Conservation (phyloP, 2,329 filamentous ascomycete species). For the Orbilia blumenaviensis region DNA sequence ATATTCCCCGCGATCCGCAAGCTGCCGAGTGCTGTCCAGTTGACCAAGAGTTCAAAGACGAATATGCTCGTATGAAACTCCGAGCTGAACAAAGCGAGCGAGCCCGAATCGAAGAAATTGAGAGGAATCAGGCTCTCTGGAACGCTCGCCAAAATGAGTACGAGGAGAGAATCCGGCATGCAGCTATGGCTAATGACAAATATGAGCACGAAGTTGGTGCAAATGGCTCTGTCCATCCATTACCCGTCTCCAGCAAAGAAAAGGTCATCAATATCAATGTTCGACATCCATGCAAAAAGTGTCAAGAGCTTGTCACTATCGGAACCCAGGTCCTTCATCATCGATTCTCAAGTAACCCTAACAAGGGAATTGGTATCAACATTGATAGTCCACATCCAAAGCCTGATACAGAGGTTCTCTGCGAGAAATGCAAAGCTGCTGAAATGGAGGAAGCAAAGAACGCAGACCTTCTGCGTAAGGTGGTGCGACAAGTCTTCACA, state of each 20-base stretch:
- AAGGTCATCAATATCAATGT: conserved; percentile 31
- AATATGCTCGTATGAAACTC: conserved; percentile 21
- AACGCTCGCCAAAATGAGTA: conserved; percentile 13
- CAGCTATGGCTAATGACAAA: background rate
- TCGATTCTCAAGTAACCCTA: background rate
- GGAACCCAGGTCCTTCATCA: conserved; percentile 34
- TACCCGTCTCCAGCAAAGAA: background rate
- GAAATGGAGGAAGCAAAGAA: conserved; percentile 20
- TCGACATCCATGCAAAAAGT: conserved; percentile 41
- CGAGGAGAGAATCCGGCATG: background rate
- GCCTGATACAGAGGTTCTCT: conserved; percentile 6
- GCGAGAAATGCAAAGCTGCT: conserved; percentile 10
- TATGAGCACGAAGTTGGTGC: background rate
- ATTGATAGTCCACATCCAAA: conserved; percentile 12
- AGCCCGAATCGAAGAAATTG: conserved; percentile 36
- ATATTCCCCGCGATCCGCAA: background rate
- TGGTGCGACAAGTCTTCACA: conserved; percentile 31
- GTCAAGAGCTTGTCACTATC: conserved; percentile 25
- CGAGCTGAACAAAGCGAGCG: conserved; percentile 29
- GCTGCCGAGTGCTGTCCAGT: background rate
- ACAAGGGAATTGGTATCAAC: conserved; percentile 27
- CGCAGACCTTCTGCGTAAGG: conserved; percentile 14
- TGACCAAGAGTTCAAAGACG: conserved; percentile 11
- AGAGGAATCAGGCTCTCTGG: conserved; percentile 33
- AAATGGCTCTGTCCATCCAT: background rate